Base-by-base conservation (phyloP, 2,329 filamentous ascomycete genomes). In the Arachnomyces sp. region DNA sequence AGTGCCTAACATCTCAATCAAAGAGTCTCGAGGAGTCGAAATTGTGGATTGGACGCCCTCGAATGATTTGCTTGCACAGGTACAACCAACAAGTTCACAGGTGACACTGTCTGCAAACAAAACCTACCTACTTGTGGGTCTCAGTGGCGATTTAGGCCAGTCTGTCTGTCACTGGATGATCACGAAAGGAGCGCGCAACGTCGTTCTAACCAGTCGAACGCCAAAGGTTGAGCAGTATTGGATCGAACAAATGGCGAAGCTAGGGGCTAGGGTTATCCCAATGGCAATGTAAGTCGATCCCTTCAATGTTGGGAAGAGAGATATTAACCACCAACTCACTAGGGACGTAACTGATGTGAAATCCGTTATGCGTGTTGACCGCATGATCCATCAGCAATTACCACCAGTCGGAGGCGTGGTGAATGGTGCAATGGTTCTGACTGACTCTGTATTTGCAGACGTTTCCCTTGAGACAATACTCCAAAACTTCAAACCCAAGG, bases 391-490 rank as follows among this genome's bases (percentile, higher is more conserved):
- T 6, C 34, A 46, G 15, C 47, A 48, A 0, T 56, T 65, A 52
- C 65, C 65, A 3, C 51, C 53, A 0, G 53, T 68, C 12, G 56
- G 48, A 1, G 65, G 65, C 29, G 62, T 67, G 5, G 55, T 54
- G 3, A 59, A 67, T 30, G 62, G 59, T 3, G 53, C 52, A 1
- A 28, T 36, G 34, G 21, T 36, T 28, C 16, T 36, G 4, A 13
- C 12, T 7, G 34, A 36, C 25, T 12, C 11, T 18, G 4, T 28
- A n/a, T 36, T 36, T 16, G 33, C n/a, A 8, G 21, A 35, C n/a
- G 4, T 35, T n/a, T 7, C 33, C 21, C 50, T 51, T 8, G 56
- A 65, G 0, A 47, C 56, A 3, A 47, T 67, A n/a, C 43, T 53
- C 2, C 48, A 50, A 2, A 53, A 56, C 0, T 43, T 63, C 0